These are phyloP conservation scores for Ceratobasidium sp. DNA, from an alignment of 1,284 basidiomycete species.

Conservation along the genomic window DNA sequence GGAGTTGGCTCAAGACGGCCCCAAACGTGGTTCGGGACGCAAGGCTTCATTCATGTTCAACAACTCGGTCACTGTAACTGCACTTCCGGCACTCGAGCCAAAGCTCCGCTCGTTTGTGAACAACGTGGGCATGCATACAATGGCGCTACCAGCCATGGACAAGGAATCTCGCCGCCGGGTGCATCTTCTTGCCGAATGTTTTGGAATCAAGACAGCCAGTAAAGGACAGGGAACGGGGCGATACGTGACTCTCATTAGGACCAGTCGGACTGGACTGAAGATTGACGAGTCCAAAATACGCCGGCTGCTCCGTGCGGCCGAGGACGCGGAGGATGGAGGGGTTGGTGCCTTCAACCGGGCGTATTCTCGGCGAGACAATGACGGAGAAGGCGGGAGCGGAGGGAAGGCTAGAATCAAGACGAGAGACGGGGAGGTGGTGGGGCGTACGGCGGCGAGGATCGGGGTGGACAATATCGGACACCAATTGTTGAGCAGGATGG, in stretches of 20 bases:
- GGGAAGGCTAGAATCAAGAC: conserved; percentile 54
- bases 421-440: conserved; percentile 77
- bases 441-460: conserved; percentile 77
- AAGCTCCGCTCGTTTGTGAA: conserved; percentile 74
- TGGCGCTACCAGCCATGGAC: conserved; percentile 78
- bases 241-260: conserved; percentile 75
- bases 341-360: conserved; percentile 40
- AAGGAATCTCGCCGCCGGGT: conserved; percentile 73
- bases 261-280: conserved; percentile 59
- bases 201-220: conserved; percentile 77
- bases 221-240: conserved; percentile 69
- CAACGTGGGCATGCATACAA: conserved; percentile 58
- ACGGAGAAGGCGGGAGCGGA: conserved; percentile 44
- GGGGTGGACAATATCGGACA: conserved; percentile 75
- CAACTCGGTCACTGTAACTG: conserved; percentile 11
- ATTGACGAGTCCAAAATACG: conserved; percentile 68
- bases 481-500: conserved; percentile 83
- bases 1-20: conserved; percentile 59
- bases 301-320: conserved; percentile 49
- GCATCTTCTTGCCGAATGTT: conserved; percentile 79
- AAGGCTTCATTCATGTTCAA: conserved; percentile 36
- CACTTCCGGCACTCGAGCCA: conserved; percentile 58
- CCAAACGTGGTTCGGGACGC: conserved; percentile 44
- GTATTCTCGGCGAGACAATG: conserved; percentile 49
- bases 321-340: conserved; percentile 48